Base-by-base conservation (phyloP, 176 grass and related monocot species). In the Tillandsia fasciculata region DNA sequence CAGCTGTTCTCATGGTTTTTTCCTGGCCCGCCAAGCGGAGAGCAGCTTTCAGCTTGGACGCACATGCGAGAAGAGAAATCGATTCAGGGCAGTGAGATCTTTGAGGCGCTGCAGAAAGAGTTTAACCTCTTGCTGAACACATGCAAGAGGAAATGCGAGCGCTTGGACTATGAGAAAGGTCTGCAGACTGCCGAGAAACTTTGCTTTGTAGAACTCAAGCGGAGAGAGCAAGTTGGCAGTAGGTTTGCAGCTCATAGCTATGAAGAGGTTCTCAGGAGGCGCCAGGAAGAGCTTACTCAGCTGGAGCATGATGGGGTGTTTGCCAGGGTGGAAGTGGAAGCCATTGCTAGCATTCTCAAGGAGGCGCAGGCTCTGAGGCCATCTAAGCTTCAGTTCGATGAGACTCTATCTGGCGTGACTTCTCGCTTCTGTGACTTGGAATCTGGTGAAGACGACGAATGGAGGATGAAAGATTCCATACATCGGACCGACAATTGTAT, bases 1-100 rank as follows among this genome's bases (percentile, higher is more conserved):
- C 74, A 72, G 51, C 70, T 93, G 56, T 69, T 93, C 77, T 87
- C 87, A 26, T 99, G 90, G 89, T 53, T 99, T 68, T 99, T 81
- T 75, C 18, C 84, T 70, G 90, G 90, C 51, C 83, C 94, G 81
- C 79, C 82, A 26, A 22, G 75, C 79, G 79, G 70, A 49, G 90
- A 86, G 8, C 80, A 77, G 58, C 74, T 99, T 27, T 71, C 81
- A 48, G 51, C 70, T 58, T 99, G 89, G 94, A 72, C 79, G 8
- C 66, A 15, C 54, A 87, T 77, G 77, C 54, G 67, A 57, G 84
- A 76, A 9, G 82, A 88, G 69, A 90, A 74, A 70, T 67, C 75
- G 67, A 77, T 80, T 72, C 84, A 84, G 70, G 73, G 64, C 53
- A 10, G 70, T 0, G 87, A 72, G 26, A 69, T 90, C 69, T 70